Percentiles rank a stretch among this genome's conserved stretches.
phyloP scores from a whole-genome alignment of 2,329 filamentous ascomycete species.

The Teratosphaeria zuluensis region DNA sequence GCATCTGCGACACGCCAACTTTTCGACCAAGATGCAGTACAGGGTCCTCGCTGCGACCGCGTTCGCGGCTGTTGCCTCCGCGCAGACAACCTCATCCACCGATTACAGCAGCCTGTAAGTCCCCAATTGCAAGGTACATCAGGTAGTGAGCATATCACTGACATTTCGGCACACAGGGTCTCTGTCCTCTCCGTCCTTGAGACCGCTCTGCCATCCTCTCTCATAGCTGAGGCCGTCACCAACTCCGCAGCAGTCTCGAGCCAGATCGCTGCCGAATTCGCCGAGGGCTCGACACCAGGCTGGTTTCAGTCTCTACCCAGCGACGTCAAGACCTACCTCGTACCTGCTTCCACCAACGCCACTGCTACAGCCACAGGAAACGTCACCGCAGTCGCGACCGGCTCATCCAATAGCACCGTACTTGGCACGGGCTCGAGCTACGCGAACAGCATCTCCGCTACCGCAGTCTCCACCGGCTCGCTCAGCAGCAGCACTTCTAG shows the following conservation, averaged over 20 bases:
- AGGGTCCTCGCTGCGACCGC: constrained; percentile 16
- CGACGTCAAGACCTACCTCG: constrained; percentile 35
- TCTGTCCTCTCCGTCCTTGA: constrained; percentile 35
- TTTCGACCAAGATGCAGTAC: constrained; percentile 18
- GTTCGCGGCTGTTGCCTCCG: constrained; percentile 15
- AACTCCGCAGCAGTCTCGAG: constrained; percentile 32
- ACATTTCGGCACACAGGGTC: constrained; percentile 12
- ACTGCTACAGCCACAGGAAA: constrained; percentile 4
- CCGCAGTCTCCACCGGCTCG: constrained; percentile 3
- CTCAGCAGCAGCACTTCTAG: not conserved
- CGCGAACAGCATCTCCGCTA: constrained; percentile 3
- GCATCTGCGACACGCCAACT: too few relatives aligned
- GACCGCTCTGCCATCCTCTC: constrained; percentile 35
- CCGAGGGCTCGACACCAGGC: constrained; percentile 32
- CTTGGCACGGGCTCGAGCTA: constrained; percentile 2
- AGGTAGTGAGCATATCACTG: constrained; percentile 1
- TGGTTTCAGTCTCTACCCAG: constrained; percentile 38
- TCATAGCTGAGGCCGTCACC: constrained; percentile 31
- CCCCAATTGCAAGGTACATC: not conserved
- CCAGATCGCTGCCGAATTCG: constrained; percentile 34
- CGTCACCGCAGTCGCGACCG: constrained; percentile 3
- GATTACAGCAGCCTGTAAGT: constrained; percentile 1
- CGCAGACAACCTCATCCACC: constrained; percentile 3
- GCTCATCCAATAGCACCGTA: constrained; percentile 5
- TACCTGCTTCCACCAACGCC: constrained; percentile 17